phyloP scores from a whole-genome alignment of 306 rosid species.

The Styphnolobium japonicum region DNA sequence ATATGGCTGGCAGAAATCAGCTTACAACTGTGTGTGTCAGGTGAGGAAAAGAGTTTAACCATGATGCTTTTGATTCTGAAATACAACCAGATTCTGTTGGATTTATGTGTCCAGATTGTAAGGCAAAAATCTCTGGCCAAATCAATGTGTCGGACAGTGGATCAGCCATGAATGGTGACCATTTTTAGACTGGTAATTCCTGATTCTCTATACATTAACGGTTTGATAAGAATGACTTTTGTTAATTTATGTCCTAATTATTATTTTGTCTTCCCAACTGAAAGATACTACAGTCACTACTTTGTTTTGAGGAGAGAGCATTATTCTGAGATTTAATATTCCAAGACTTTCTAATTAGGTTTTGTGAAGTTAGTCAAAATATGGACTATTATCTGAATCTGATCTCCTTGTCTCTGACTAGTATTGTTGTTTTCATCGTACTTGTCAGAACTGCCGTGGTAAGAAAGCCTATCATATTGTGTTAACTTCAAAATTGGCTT shows the following conservation, averaged over 20 bases:
- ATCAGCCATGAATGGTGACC: conserved; percentile 39
- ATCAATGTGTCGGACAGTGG: conserved; percentile 47
- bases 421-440: background rate
- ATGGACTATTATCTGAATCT: background rate
- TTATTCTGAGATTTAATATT: background rate
- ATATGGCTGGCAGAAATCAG: conserved; percentile 37
- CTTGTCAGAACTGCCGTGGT: background rate
- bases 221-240: background rate
- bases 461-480: background rate
- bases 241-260: background rate
- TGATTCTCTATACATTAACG: background rate
- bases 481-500: background rate
- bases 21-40: conserved; percentile 65
- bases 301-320: too few species aligned
- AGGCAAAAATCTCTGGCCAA: conserved; percentile 69
- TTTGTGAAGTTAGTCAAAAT: background rate
- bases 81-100: conserved; percentile 77
- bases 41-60: conserved; percentile 68
- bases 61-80: conserved; percentile 58
- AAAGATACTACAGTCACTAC: background rate
- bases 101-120: conserved; percentile 77
- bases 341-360: too few species aligned
- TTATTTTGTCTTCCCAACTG: background rate
- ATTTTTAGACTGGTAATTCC: conserved; percentile 27
- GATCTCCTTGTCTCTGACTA: background rate